phyloP scores from a whole-genome alignment of 805 yeast species.

The Ogataea haglerorum region DNA sequence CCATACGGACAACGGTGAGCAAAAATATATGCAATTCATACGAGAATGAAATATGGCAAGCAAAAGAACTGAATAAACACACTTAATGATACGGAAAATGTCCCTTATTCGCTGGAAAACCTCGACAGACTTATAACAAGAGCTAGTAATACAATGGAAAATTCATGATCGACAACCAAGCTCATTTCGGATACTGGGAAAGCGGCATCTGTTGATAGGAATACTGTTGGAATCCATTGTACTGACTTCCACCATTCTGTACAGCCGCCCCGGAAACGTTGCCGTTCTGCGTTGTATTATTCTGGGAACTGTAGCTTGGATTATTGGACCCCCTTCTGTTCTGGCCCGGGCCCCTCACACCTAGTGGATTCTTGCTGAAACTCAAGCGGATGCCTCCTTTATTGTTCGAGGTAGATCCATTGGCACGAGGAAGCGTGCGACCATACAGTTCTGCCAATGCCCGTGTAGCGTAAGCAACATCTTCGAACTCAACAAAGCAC shows the following conservation, averaged over 20 bases:
- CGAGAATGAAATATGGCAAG: constrained; percentile 11
- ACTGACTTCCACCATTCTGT: constrained; percentile 6
- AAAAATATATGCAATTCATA: constrained; percentile 10
- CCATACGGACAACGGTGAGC: constrained; percentile 14
- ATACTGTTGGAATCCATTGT: constrained; percentile 19
- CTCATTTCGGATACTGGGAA: constrained; percentile 23
- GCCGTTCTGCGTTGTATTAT: constrained; percentile 12
- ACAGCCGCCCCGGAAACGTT: constrained; percentile 8
- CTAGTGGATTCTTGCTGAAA: constrained; percentile 93
- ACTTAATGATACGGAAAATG: constrained; percentile 7
- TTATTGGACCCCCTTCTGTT: constrained; percentile 27
- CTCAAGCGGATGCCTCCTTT: constrained; percentile 95
- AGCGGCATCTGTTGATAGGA: constrained; percentile 24
- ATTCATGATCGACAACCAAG: background rate
- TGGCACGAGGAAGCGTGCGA: constrained; percentile 78
- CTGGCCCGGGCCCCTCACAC: constrained; percentile 71
- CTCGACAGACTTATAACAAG: constrained; percentile 10
- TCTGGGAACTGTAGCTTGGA: constrained; percentile 16
- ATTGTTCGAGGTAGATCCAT: constrained; percentile 36
- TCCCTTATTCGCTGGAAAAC: constrained; percentile 5
- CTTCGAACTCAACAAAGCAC: constrained; percentile 99
- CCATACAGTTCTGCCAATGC: constrained; percentile 95
- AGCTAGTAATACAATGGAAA: constrained; percentile 12
- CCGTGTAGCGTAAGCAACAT: constrained; percentile 86
- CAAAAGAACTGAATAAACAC: constrained; percentile 9